Evolutionary conservation across 2,329 filamentous ascomycete genomes (phyloP), one percentile per base, ranked within the genome.

Genomic region (Tolypocladium endophyticum): DNA sequence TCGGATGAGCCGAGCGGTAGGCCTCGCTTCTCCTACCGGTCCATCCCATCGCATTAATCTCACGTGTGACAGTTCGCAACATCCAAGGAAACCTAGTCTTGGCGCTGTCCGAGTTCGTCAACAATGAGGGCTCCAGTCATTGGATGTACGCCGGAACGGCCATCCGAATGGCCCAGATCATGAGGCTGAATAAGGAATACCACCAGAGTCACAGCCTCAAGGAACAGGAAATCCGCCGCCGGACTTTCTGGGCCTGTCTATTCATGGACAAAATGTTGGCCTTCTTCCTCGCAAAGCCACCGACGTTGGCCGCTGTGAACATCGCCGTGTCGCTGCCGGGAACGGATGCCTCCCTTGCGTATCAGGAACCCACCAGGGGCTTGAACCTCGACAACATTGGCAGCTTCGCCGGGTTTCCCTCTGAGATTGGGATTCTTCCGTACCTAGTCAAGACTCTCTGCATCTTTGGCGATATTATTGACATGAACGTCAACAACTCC

Each of bases 191-290:
- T 59, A 64, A 65, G 43, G 64, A 67, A 18, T 66, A 62, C 28
- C 65, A 67, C 52, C 63, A 66, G 41, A 59, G 52, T 14, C 65
- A 67, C 56, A 60, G 57, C 41, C 55, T 63, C 20, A 59, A 58
- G 30, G 62, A 66, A 20, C 65, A 66, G 47, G 68, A 67, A 36
- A 65, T 69, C 3, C 64, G 67, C 4, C 59, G 66, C 14, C 65
- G 67, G 8, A 69, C 68, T 20, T 68, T 67, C 55, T 69, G 68
- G 67, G 66, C 66, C 25, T 69, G 66, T 20, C 62, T 68, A 23
- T 39, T 60, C 38, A 60, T 60, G 47, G 59, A 60, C 56, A 58
- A 56, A 18, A 39, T 60, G 38, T 50, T 60, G 41, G 56, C 59
- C 3, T 58, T 45, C 25, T 58, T 39, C n/a, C 33, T 60, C 33